Percentiles rank a stretch among this genome's conserved stretches.
Evolutionary conservation across 495 filamentous ascomycete genomes (phyloP).

Genomic region (Talaromyces proteolyticus): DNA sequence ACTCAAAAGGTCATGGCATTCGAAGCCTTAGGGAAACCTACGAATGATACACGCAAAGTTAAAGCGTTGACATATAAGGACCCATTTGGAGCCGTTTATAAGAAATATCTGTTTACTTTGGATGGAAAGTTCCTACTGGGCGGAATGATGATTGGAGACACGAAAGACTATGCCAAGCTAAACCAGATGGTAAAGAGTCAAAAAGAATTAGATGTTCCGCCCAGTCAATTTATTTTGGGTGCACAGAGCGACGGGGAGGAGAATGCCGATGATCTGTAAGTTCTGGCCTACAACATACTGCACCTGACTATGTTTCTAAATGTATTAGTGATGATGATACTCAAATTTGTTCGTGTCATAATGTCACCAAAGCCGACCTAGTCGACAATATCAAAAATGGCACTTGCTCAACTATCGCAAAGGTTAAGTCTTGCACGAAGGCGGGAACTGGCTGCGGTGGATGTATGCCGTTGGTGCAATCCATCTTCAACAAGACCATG

Average conservation of each 20-base stretch:
- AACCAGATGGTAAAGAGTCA: slow-evolving; percentile 91
- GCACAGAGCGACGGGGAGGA: slow-evolving; percentile 69
- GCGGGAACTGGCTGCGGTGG: slow-evolving; percentile 93
- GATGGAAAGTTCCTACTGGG: slow-evolving; percentile 92
- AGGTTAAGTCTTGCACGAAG: slow-evolving; percentile 92
- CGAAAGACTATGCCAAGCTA: slow-evolving; percentile 87
- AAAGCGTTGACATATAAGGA: slow-evolving; percentile 92
- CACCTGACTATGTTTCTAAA: slow-evolving; percentile 23
- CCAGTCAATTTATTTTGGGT: slow-evolving; percentile 86
- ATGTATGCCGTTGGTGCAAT: slow-evolving; percentile 87
- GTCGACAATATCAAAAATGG: slow-evolving; percentile 70
- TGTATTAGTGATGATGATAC: slow-evolving; percentile 65
- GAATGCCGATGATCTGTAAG: slow-evolving; percentile 61
- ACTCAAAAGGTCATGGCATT: background rate
- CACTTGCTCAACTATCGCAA: slow-evolving; percentile 76
- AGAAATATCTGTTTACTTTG: slow-evolving; percentile 90
- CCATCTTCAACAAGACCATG: slow-evolving; percentile 94
- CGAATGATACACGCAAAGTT: slow-evolving; percentile 44
- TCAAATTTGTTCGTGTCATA: slow-evolving; percentile 94
- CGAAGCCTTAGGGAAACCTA: slow-evolving; percentile 16
- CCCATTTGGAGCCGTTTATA: slow-evolving; percentile 90
- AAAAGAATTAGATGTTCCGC: slow-evolving; percentile 76
- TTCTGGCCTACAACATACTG: background rate
- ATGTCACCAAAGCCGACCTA: slow-evolving; percentile 86
- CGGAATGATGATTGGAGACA: slow-evolving; percentile 99